Base-by-base conservation (phyloP, 75 land plant genomes). In the Pinus albicaulis region DNA sequence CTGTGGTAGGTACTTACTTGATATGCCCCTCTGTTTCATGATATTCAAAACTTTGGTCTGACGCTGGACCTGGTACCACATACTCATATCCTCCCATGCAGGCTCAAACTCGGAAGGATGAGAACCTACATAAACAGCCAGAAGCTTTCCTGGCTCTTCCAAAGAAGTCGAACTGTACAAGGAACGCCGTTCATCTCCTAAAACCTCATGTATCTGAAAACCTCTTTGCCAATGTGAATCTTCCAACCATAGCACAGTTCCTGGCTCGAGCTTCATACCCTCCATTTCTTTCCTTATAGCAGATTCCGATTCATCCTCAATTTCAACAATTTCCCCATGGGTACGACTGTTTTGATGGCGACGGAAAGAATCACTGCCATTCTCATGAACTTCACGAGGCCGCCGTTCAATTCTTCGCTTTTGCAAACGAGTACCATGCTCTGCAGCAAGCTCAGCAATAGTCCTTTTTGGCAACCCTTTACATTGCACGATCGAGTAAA, bases 51-150 rank as follows among this genome's bases (percentile, higher is more conserved):
- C 91, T 69, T 92, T 87, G 41, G 96, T 91, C 83, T 93, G 96
- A 72, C 96, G 77, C 75, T 93, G 95, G 14, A 93, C 93, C 81
- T 90, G 95, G 76, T 85, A 87, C 96, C 96, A 93, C 52, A 90
- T 80, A 60, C 86, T 91, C 96, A 93, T 93, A 69, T 93, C 96
- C 68, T 93, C 96, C 93, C 93, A 91, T 10, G 91, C 87, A 48
- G 52, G 52, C 52, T 48, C 52, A 48, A 48, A 48, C 11, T 48
- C 52, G 22, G 61, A 59, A 28, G 93, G 91, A 83, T 89, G 91
- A 24, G 93, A 84, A 72, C 93, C 96, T 2, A 91, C 88, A 82
- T 89, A 85, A 23, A 93, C 80, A 59, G 88, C 76, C 76, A 93
- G 58, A 28, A 79, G 75, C 74, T 85, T 84, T 48, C 66, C 76